Base-by-base conservation (phyloP, 768 basidiomycete genomes). In the Psilocybe tampanensis region DNA sequence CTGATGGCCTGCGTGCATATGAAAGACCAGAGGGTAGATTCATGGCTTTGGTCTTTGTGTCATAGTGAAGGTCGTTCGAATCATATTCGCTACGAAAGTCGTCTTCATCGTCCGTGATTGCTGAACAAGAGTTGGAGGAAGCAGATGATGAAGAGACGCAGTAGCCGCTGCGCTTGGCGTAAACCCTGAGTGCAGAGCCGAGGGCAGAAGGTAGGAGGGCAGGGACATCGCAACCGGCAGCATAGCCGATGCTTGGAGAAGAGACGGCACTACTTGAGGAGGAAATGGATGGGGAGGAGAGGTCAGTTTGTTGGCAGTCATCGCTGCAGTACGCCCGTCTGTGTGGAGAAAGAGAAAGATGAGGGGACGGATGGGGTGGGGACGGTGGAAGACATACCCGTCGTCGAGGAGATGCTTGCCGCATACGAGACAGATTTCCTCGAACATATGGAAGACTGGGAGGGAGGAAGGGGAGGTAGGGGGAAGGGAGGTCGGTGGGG, bases 341-440 rank as follows among this genome's bases (percentile, higher is more conserved):
- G 67, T 56, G 41, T 54, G 52, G 47, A 50, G 59, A 48, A 33
- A 54, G 33, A 53, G 53, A 41, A 63, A 26, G 36, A 24, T 51
- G 32, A 41, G 33, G 21, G 17, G 58, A 61, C 42, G 49, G 59
- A 54, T 49, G 33, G 56, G 51, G 49, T n/a, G n/a, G n/a, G n/a
- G n/a, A n/a, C n/a, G 60, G 62, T 61, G 52, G 61, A 56, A 53
- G 61, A 73, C 80, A 60, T 77, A 89, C 87, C 81, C 82, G 70
- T 86, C 83, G 70, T 81, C 83, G 60, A 71, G 68, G 63, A 89
- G 78, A 53, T 82, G 82, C 70, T 81, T 85, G 52, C 88, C 86
- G 68, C 90, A 92, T 52, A 80, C 75, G 55, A 92, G 79, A 68
- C 90, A 92, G 65, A 86, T 79, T 77, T 90, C 89, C 80, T 89